phyloP scores from a whole-genome alignment of 2,329 filamentous ascomycete species.

The Venturia oleaginea region DNA sequence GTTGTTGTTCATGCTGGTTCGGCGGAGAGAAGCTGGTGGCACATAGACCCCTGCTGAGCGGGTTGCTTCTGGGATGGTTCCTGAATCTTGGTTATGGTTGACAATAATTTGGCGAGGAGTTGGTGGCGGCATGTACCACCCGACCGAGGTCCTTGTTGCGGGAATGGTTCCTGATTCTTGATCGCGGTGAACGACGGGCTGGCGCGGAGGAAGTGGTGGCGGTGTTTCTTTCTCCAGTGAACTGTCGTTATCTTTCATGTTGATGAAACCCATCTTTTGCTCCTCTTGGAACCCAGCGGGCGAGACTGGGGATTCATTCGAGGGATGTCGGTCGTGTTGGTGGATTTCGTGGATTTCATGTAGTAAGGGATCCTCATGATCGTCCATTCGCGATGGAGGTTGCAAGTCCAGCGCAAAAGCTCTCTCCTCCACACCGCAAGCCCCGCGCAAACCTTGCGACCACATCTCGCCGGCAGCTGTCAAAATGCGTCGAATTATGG shows the following conservation, averaged over 20 bases:
- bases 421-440: conserved; percentile 30
- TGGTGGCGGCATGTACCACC: neutral
- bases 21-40: neutral
- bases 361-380: conserved; percentile 40
- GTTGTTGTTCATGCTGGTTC: neutral
- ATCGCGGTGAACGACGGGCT: neutral
- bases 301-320: neutral
- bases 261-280: conserved; percentile 6
- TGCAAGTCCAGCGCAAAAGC: conserved; percentile 32
- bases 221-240: neutral
- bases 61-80: neutral
- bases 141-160: neutral
- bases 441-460: conserved; percentile 31
- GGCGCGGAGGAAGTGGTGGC: conserved; percentile 11
- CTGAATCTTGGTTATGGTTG: neutral
- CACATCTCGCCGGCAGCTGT: conserved; percentile 39
- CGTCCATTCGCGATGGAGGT: conserved; percentile 29
- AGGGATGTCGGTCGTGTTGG: neutral
- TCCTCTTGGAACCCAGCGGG: conserved; percentile 1
- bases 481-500: conserved; percentile 41
- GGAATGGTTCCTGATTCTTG: neutral
- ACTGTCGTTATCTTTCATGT: conserved; percentile 9
- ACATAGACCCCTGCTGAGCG: neutral
- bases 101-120: neutral
- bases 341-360: neutral